These are phyloP conservation scores for Auricularia cornea DNA, from an alignment of 768 basidiomycete species.

Conservation along the genomic window DNA sequence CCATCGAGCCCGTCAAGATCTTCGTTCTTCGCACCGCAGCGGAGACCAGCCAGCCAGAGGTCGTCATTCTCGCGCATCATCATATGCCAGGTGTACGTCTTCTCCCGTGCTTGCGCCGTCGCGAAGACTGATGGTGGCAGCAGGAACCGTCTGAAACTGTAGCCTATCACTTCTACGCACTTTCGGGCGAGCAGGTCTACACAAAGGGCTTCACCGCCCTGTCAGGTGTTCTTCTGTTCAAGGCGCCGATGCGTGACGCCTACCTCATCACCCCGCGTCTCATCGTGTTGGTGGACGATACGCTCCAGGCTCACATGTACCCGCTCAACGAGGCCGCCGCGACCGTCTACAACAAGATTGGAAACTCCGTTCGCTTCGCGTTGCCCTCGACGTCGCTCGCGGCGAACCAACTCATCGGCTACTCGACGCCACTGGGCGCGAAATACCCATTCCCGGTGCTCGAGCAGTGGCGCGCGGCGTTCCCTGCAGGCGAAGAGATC, in stretches of 20 bases:
- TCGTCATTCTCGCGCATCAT: slow-evolving; percentile 55
- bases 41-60: slow-evolving; percentile 41
- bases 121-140: background rate
- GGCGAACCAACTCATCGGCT: slow-evolving; percentile 40
- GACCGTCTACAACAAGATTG: slow-evolving; percentile 35
- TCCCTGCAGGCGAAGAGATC: slow-evolving; percentile 53
- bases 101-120: background rate
- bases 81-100: slow-evolving; percentile 51
- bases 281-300: background rate
- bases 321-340: slow-evolving; percentile 46
- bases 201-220: slow-evolving; percentile 57
- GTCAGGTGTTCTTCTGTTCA: slow-evolving; percentile 39
- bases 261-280: background rate
- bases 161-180: slow-evolving; percentile 64
- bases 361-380: slow-evolving; percentile 46
- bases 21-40: slow-evolving; percentile 44
- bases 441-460: background rate
- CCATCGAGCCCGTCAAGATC: slow-evolving; percentile 50
- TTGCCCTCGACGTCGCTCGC: slow-evolving; percentile 36
- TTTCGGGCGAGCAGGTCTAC: slow-evolving; percentile 63
- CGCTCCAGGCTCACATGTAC: slow-evolving; percentile 50
- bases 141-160: slow-evolving; percentile 63
- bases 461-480: slow-evolving; percentile 25
- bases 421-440: slow-evolving; percentile 17
- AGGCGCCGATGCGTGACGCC: slow-evolving; percentile 38